Evolutionary conservation across 176 grass and related monocot species (phyloP).

Genomic region (Carex cristatella): DNA sequence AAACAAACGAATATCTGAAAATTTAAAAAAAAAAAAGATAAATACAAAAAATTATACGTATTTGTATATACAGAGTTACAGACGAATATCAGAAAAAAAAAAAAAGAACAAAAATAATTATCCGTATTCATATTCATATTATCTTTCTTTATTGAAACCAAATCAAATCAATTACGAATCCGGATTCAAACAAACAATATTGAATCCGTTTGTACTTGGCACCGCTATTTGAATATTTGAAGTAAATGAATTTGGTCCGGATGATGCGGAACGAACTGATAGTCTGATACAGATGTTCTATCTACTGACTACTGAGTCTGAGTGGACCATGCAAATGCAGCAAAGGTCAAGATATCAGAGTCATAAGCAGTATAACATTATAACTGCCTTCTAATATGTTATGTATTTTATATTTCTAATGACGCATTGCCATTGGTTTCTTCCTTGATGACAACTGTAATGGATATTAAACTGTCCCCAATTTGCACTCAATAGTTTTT

Average conservation of each 20-base stretch:
- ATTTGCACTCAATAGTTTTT: neutral
- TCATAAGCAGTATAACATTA: slow-evolving; percentile 1
- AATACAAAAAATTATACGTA: too few species aligned
- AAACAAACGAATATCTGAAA: too few species aligned
- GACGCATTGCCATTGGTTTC: neutral
- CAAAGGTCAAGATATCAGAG: neutral
- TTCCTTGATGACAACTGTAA: neutral
- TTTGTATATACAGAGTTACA: too few species aligned
- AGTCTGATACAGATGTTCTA: neutral
- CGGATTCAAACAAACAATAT: too few species aligned
- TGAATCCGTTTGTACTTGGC: too few species aligned
- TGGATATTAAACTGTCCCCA: neutral
- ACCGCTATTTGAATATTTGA: too few species aligned
- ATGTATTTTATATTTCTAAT: neutral
- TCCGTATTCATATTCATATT: too few species aligned
- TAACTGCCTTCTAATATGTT: neutral
- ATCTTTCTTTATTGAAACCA: too few species aligned
- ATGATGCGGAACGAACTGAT: neutral
- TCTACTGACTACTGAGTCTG: neutral
- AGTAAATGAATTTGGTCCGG: neutral
- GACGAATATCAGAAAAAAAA: too few species aligned
- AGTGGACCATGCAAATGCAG: neutral
- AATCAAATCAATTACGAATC: too few species aligned
- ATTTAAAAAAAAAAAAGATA: too few species aligned
- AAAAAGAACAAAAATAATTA: too few species aligned